Evolutionary conservation across 108 stramenopile genomes (phyloP).

Genomic region (Pseudonitzschia pungens): DNA sequence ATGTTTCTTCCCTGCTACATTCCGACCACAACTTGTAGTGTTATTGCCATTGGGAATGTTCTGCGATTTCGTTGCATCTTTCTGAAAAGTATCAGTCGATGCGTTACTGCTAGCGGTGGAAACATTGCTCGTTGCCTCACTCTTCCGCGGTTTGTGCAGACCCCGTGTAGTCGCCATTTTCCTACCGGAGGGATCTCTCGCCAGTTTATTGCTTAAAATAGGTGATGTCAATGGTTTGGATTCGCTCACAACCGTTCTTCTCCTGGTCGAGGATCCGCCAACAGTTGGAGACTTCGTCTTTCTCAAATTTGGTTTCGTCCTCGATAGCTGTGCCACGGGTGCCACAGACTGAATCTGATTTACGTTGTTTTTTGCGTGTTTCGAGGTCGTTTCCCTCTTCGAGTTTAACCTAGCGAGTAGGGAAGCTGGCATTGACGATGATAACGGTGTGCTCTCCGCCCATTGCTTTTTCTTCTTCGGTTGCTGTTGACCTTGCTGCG

Average conservation of each 20-base stretch:
- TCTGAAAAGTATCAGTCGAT: too few species aligned
- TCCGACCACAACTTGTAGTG: background rate
- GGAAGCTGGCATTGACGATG: background rate
- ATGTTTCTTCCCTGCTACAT: background rate
- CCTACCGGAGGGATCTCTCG: background rate
- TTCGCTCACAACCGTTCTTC: background rate
- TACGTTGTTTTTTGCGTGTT: background rate
- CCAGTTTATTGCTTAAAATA: background rate
- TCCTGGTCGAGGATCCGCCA: background rate
- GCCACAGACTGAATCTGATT: background rate
- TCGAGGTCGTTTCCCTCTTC: background rate
- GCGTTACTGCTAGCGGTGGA: too few species aligned
- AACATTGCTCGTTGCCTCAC: too few species aligned
- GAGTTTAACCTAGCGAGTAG: constrained; percentile 5
- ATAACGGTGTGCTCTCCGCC: background rate
- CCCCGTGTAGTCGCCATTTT: background rate
- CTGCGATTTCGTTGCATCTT: too few species aligned
- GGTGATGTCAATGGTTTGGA: background rate
- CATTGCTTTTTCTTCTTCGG: background rate
- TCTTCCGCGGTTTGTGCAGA: too few species aligned
- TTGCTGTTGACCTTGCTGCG: background rate
- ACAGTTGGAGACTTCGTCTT: background rate
- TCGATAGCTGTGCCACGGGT: background rate
- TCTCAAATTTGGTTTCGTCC: constrained; percentile 16
- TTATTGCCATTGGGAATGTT: background rate